Base-by-base conservation (phyloP, 139 green algal species). In the Limnomonas spitsbergensis region DNA sequence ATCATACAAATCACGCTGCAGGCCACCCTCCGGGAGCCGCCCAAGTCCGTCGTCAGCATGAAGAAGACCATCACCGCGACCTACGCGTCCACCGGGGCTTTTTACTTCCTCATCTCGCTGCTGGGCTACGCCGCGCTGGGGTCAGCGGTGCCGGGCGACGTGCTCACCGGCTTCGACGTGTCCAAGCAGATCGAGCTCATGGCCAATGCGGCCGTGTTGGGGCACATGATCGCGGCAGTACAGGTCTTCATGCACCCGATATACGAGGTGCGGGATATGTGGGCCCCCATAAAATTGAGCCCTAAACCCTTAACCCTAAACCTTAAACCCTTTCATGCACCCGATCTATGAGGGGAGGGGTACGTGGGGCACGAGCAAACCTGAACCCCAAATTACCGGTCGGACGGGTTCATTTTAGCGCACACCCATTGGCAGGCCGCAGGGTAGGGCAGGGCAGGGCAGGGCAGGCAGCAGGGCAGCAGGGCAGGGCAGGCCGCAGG, bases 181-280 rank as follows among this genome's bases (percentile, higher is more conserved):
- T 83, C 89, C 0, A 2, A 40, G 0, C 53, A 34, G n/a, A 27
- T 93, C 42, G 82, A 90, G 47, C 66, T 72, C 1, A 61, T 81
- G 9, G 89, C 89, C 1, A 91, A 93, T 53, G 40, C 90, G 14
- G 87, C 90, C 81, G 89, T 93, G 29, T 79, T 93, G 6, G 31
- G 91, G 1, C 89, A 93, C 81, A 84, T 93, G 72, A 77, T 85
- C 38, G 83, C 88, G 2, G 85, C 78, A 2, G 75, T 69, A 47
- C 70, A 79, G 39, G 74, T 42, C 47, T 61, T 29, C 47, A 61
- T 61, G 47, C 47, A 61, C 20, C 47, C 47, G 14, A 61, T 61
- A 61, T 61, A 29, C 20, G 47, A 61, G 47, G 47, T 61, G 14
- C 14, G 47, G 14, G 20, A 20, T n/a, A n/a, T n/a, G n/a, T n/a